phyloP scores from a whole-genome alignment of 2,329 filamentous ascomycete species.

The Pyricularia grisea region DNA sequence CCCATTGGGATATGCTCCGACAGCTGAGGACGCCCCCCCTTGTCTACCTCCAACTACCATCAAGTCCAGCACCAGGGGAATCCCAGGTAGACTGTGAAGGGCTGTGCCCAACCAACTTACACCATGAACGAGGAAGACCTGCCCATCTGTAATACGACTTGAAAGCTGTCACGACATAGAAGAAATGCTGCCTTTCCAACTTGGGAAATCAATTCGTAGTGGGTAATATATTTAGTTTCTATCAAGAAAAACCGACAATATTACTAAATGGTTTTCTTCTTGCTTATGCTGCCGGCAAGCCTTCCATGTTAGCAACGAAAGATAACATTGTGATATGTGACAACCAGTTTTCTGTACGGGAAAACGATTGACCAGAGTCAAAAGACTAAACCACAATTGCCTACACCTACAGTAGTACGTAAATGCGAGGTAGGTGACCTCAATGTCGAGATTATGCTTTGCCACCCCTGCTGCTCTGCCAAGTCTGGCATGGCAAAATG shows the following conservation, averaged over 20 bases:
- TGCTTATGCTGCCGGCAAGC: background rate
- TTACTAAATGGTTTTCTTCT: background rate
- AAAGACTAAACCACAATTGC: no score
- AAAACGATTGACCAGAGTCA: background rate
- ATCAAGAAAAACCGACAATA: no score
- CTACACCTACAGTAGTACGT: no score
- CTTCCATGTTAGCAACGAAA: no score
- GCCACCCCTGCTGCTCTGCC: background rate
- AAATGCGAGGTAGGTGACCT: background rate
- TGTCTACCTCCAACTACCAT: background rate
- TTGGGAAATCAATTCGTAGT: background rate
- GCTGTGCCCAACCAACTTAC: background rate
- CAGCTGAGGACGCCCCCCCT: background rate
- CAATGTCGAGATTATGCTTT: background rate
- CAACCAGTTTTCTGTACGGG: background rate
- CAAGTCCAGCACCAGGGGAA: background rate
- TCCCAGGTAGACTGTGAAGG: background rate
- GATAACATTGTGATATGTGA: background rate
- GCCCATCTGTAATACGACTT: background rate
- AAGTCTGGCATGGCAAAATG: background rate
- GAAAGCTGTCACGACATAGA: background rate
- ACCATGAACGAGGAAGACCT: background rate
- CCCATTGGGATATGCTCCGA: background rate
- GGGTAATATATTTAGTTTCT: background rate
- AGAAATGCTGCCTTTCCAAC: background rate